Evolutionary conservation across 805 yeast genomes (phyloP).

Genomic region (Schizosaccharomyces octosporus): DNA sequence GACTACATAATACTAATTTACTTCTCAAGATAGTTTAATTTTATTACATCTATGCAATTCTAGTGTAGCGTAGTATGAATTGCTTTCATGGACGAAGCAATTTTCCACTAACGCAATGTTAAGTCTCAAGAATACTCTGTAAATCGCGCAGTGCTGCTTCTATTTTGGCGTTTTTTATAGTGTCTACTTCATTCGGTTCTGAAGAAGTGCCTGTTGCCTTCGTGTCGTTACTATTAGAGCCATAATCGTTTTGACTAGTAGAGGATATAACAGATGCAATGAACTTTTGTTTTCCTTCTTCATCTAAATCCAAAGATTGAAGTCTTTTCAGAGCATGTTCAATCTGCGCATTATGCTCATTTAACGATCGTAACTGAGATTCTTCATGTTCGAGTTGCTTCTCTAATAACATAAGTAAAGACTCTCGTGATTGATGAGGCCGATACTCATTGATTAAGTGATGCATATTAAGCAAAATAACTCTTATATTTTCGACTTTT

Average conservation of each 20-base stretch:
- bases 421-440: slow-evolving; percentile 85
- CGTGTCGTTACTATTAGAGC: too few relatives aligned
- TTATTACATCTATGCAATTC: not conserved
- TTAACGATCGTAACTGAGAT: slow-evolving; percentile 25
- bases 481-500: slow-evolving; percentile 43
- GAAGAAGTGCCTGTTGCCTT: too few relatives aligned
- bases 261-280: too few relatives aligned
- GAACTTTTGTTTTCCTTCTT: too few relatives aligned
- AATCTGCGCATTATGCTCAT: slow-evolving; percentile 5
- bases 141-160: too few relatives aligned
- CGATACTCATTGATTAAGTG: slow-evolving; percentile 78
- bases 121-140: too few relatives aligned
- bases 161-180: too few relatives aligned
- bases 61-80: not conserved
- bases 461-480: slow-evolving; percentile 67
- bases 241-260: too few relatives aligned
- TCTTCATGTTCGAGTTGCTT: slow-evolving; percentile 44
- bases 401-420: slow-evolving; percentile 47
- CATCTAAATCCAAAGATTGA: not conserved
- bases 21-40: not conserved
- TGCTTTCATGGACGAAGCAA: too few relatives aligned
- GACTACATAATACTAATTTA: too few relatives aligned
- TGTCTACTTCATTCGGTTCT: too few relatives aligned
- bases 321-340: not conserved
- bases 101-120: too few relatives aligned